Percentiles rank a stretch among this genome's conserved stretches.
phyloP scores from a whole-genome alignment of 1,139 yeast species.

The Entelexis paramagnoliae region DNA sequence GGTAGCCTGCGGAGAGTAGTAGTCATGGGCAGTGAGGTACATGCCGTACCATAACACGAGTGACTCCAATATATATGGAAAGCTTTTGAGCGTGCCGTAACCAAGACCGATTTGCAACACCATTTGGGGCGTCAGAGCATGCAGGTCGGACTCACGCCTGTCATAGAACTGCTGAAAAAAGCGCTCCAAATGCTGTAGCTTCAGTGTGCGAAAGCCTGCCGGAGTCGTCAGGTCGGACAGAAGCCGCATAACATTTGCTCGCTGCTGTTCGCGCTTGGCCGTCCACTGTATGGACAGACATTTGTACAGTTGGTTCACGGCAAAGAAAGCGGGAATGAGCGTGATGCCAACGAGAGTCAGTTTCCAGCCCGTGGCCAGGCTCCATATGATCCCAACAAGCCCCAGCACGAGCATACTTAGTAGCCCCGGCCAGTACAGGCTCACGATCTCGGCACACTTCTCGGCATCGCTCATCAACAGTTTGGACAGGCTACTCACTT shows the following conservation, averaged over 20 bases:
- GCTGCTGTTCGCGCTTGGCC: constrained; percentile 47
- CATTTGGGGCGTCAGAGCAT: constrained; percentile 26
- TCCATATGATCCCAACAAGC: constrained; percentile 61
- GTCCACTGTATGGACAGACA: constrained; percentile 44
- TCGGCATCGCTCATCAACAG: constrained; percentile 70
- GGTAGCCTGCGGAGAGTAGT: constrained; percentile 47
- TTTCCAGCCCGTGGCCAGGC: constrained; percentile 75
- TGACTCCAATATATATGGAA: constrained; percentile 55
- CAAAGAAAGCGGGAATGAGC: constrained; percentile 51
- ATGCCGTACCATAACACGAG: constrained; percentile 68
- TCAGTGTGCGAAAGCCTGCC: constrained; percentile 52
- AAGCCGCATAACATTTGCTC: constrained; percentile 43
- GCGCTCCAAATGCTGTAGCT: constrained; percentile 43
- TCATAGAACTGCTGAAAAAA: constrained; percentile 40
- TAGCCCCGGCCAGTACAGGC: constrained; percentile 49
- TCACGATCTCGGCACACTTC: constrained; percentile 55
- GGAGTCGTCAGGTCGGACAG: constrained; percentile 45
- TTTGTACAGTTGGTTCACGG: constrained; percentile 47
- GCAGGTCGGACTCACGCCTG: constrained; percentile 26
- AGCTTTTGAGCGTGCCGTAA: constrained; percentile 45
- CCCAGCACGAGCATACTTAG: constrained; percentile 47
- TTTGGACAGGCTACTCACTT: constrained; percentile 46
- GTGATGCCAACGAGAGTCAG: constrained; percentile 70
- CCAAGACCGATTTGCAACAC: constrained; percentile 44
- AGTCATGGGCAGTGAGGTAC: constrained; percentile 46